Evolutionary conservation across 1,284 basidiomycete species (phyloP).

Genomic region (Ceratobasidium sp.): DNA sequence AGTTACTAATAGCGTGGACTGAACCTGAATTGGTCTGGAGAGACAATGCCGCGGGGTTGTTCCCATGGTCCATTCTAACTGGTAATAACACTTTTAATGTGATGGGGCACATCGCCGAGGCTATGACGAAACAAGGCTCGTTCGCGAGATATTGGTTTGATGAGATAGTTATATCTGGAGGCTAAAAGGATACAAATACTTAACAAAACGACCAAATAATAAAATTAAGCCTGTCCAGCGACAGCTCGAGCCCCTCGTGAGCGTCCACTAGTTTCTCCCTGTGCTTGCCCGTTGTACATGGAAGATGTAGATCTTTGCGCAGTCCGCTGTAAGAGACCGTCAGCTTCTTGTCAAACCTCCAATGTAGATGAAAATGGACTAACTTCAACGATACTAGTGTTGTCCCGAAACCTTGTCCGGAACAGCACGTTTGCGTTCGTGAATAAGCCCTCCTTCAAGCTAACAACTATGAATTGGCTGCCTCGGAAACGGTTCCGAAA

Average conservation of each 20-base stretch:
- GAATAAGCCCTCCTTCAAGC: conserved; percentile 95
- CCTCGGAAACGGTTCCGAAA: conserved; percentile 98
- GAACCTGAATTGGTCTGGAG: too few relatives aligned
- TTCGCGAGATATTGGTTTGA: neutral
- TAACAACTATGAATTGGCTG: conserved; percentile 97
- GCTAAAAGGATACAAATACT: neutral
- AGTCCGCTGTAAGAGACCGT: neutral
- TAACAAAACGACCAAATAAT: neutral
- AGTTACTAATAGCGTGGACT: too few relatives aligned
- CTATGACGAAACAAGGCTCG: conserved; percentile 22
- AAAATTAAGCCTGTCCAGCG: conserved; percentile 3
- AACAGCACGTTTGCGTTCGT: conserved; percentile 98
- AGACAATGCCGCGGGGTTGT: too few relatives aligned
- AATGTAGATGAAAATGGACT: neutral
- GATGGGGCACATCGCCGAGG: too few relatives aligned
- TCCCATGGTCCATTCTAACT: too few relatives aligned
- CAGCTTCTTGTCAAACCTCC: too few relatives aligned
- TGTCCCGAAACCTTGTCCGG: conserved; percentile 89
- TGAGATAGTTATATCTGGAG: neutral
- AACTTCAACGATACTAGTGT: conserved; percentile 86
- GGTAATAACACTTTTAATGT: too few relatives aligned
- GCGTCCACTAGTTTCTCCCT: neutral
- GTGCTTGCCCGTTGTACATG: conserved; percentile 19
- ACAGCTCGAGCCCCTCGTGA: neutral
- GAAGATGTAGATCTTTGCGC: conserved; percentile 17